Evolutionary conservation across 2,329 filamentous ascomycete genomes (phyloP), one percentile per base, ranked within the genome.

Genomic region (Orbilia javanica): DNA sequence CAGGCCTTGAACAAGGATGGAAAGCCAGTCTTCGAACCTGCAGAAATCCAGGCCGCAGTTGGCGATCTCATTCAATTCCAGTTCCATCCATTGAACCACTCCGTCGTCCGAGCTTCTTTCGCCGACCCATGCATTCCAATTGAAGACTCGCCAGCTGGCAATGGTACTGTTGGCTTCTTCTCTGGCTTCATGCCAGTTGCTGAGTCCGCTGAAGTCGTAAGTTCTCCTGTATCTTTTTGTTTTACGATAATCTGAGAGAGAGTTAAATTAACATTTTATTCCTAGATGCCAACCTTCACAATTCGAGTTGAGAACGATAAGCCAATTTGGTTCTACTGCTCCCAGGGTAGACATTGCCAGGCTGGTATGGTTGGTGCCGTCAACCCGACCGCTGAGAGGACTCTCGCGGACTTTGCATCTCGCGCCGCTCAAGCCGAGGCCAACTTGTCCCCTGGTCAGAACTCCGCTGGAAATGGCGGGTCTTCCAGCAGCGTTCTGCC

Each of bases 271-370:
- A 81, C 55, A 69, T n/a, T 27, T 10, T 11, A 2, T 7, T 34
- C 13, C 25, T 22, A 77, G 73, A 71, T 81, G 36, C 64, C 79
- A 55, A 90, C 90, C 67, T 96, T 90, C 85, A 93, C 90, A 74
- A 86, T 95, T 82, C 87, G 87, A 83, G 85, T 96, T 83, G 90
- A 90, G 82, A 87, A 89, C 84, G 88, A 87, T 52, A 90, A 87
- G 69, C 92, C 93, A 31, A 86, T 94, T 80, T 96, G 93, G 92
- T 85, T 92, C 80, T 95, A 91, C 87, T 95, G 92, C 85, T 90
- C 89, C 31, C 90, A 93, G 84, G 89, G 83, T 53, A 88, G 87
- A 82, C 93, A 96, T 85, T 96, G 92, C 84, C 88, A 93, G 84
- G 85, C 83, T 57, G 91, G 91, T 79, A 94, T 94, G 91, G 87